Base-by-base conservation (phyloP, 306 rosid species). In the Fagus sylvatica region DNA sequence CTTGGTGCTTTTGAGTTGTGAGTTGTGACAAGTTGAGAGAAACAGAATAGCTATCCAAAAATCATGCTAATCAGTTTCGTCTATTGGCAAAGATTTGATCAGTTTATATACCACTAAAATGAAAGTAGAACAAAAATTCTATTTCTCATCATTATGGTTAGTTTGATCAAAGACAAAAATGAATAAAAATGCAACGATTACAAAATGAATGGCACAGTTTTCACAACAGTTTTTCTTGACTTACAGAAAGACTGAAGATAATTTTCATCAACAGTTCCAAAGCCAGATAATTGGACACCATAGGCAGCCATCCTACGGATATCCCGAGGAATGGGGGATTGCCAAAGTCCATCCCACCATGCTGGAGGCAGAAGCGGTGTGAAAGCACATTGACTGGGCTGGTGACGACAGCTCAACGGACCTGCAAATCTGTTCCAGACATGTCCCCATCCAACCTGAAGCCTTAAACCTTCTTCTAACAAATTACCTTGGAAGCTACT, bases 391-490 rank as follows among this genome's bases (percentile, higher is more conserved):
- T 94, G 98, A 53, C 76, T 73, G 2, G 75, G 76, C 84, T 94
- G 98, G 73, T 78, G 78, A 41, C n/a, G 85, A 76, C 97, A 94
- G 82, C 98, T 88, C 53, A 94, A 84, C 5, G 93, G 87, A 56
- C 98, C 98, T 2, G 95, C 92, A 79, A 84, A 94, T 82, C 98
- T 84, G 90, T 92, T 94, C 98, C 98, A 94, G 7, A 87, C 94
- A 81, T 94, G 98, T 37, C 98, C 98, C 98, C 98, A 94, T 54
- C 98, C 98, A 51, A 92, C 80, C 80, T 94, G 98, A 69, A 89
- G 87, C 86, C 87, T 90, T 34, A 94, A 78, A 70, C 98, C 98
- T 1, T 88, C 90, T 28, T 77, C 82, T 81, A 94, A 81, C 78
- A 92, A 76, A 74, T 89, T 90, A 73, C 97, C 64, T 53, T 94